Evolutionary conservation across 2,329 filamentous ascomycete genomes (phyloP).

Genomic region (Fusarium keratoplasticum): DNA sequence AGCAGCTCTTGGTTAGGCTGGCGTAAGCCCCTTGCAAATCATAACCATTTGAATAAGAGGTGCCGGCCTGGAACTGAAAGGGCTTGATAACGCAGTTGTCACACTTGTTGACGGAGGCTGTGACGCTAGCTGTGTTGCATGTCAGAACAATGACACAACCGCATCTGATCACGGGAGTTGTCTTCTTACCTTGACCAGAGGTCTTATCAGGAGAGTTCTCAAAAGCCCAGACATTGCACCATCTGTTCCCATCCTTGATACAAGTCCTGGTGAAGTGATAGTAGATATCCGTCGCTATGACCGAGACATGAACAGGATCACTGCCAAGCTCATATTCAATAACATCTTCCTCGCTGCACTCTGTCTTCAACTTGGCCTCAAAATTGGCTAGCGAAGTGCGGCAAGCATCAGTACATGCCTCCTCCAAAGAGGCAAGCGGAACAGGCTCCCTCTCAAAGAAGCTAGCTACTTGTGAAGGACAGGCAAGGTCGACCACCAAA

Average conservation of each 20-base stretch:
- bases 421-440: slow-evolving; percentile 1
- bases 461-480: not conserved
- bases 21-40: not conserved
- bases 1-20: slow-evolving; percentile 1
- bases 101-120: not conserved
- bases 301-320: not conserved
- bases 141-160: not conserved
- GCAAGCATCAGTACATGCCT: not conserved
- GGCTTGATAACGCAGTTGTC: slow-evolving; percentile 6
- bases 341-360: slow-evolving; percentile 2
- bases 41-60: slow-evolving; percentile 1
- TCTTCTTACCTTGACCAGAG: not conserved
- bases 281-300: slow-evolving; percentile 3
- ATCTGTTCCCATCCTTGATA: slow-evolving; percentile 1
- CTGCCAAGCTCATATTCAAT: not conserved
- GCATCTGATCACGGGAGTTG: not conserved
- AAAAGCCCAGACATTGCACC: slow-evolving; percentile 3
- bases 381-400: not conserved
- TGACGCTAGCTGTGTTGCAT: not conserved
- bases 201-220: not conserved
- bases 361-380: not conserved
- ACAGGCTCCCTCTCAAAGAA: slow-evolving; percentile 2
- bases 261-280: slow-evolving; percentile 4
- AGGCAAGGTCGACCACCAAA: not conserved
- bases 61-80: slow-evolving; percentile 1